Percentiles rank a stretch among this genome's conserved stretches.
Conservation (phyloP, 208 protist species). For the Acanthamoeba culbertsoni region DNA sequence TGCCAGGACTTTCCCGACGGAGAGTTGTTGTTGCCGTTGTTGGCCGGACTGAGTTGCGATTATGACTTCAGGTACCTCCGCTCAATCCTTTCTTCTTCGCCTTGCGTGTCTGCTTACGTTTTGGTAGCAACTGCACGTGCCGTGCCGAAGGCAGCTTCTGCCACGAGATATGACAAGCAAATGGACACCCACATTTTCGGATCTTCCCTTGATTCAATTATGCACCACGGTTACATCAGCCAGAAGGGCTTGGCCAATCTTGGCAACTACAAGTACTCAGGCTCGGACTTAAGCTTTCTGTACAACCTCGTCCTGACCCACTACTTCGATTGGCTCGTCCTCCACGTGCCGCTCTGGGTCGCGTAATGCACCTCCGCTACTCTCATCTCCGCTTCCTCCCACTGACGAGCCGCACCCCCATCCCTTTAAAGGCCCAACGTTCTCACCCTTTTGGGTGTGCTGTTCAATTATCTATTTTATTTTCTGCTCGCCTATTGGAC, state of each 20-base stretch:
- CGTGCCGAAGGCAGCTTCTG: no score
- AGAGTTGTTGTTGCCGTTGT: no score
- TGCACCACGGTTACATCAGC: slow-evolving; percentile 6
- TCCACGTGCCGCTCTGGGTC: not conserved
- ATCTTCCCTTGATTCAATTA: not conserved
- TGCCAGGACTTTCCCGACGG: no score
- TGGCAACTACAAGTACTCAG: not conserved
- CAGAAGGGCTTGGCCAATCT: not conserved
- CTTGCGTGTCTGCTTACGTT: no score
- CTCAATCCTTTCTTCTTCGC: no score
- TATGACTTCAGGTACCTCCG: no score
- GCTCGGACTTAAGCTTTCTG: not conserved
- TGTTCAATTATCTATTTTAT: slow-evolving; percentile 6
- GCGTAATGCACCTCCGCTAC: not conserved
- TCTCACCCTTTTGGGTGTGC: not conserved
- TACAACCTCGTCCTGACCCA: slow-evolving; percentile 15
- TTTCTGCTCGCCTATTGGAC: not conserved
- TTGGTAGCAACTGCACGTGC: no score
- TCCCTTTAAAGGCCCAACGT: not conserved
- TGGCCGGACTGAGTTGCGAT: no score
- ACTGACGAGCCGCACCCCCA: not conserved
- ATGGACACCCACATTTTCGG: slow-evolving; percentile 18
- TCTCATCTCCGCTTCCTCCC: not conserved
- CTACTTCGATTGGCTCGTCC: slow-evolving; percentile 25
- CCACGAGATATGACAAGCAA: not conserved